Evolutionary conservation across 495 filamentous ascomycete species (phyloP).

Genomic region (Pyrenula aspistea): DNA sequence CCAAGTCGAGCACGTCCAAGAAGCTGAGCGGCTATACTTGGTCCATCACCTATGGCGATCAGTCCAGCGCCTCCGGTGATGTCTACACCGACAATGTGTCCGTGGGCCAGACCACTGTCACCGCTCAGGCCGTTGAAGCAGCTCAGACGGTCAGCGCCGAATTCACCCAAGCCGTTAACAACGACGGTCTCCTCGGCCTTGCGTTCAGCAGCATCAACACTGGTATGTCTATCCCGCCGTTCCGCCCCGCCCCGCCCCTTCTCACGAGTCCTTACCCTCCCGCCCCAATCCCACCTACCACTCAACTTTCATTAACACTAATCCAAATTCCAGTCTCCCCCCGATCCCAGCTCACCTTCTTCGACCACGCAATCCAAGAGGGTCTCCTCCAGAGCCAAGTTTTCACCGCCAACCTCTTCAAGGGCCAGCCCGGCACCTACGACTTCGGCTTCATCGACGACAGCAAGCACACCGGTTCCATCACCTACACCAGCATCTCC

Average conservation of each 20-base stretch:
- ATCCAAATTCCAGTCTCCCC: constrained; percentile 33
- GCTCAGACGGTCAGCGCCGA: constrained; percentile 45
- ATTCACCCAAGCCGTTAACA: constrained; percentile 47
- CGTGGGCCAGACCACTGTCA: constrained; percentile 51
- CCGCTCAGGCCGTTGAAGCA: constrained; percentile 56
- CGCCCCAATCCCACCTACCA: not conserved
- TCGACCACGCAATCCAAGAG: constrained; percentile 48
- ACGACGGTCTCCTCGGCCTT: constrained; percentile 62
- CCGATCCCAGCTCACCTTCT: constrained; percentile 53
- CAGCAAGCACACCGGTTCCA: constrained; percentile 46
- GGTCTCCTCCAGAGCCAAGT: constrained; percentile 42
- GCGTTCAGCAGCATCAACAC: constrained; percentile 63
- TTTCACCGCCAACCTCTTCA: constrained; percentile 58
- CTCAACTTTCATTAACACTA: not conserved
- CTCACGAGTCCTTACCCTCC: not conserved
- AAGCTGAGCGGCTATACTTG: constrained; percentile 44
- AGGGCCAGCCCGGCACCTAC: constrained; percentile 50
- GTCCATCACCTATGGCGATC: constrained; percentile 63
- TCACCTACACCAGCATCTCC: constrained; percentile 42
- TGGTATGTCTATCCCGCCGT: constrained; percentile 7
- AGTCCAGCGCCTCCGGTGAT: constrained; percentile 47
- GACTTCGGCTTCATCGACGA: constrained; percentile 66
- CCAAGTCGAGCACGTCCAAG: constrained; percentile 24
- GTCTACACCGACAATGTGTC: constrained; percentile 62
- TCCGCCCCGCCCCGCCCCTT: not conserved